A percentile compares a stretch with the other conserved stretches of the same genome.
Conservation (phyloP, 2,329 filamentous ascomycete species). For the Penicillium crustosum region DNA sequence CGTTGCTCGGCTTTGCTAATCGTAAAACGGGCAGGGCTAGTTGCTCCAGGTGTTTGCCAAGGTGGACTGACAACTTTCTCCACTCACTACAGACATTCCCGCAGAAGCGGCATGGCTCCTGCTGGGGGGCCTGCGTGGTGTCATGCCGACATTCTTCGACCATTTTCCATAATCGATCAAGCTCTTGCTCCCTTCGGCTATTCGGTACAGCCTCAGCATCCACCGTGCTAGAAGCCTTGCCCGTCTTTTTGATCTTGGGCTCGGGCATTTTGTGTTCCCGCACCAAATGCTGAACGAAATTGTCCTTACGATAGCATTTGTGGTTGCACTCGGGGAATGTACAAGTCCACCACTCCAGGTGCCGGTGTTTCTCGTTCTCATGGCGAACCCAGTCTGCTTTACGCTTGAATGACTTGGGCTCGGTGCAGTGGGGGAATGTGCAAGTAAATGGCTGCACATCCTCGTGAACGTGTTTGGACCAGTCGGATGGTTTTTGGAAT, state of each 20-base stretch:
- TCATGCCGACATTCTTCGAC: constrained; percentile 76
- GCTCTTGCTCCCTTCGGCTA: constrained; percentile 35
- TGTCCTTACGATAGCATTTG: constrained; percentile 82
- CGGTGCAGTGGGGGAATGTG: constrained; percentile 78
- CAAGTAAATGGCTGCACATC: constrained; percentile 92
- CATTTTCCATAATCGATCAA: constrained; percentile 71
- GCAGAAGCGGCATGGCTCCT: constrained; percentile 86
- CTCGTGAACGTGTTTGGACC: constrained; percentile 95
- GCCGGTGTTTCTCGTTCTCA: constrained; percentile 86
- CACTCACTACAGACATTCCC: constrained; percentile 76
- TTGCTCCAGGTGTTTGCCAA: constrained; percentile 92
- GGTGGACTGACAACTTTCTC: constrained; percentile 92
- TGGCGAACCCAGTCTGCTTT: constrained; percentile 96
- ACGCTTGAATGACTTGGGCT: constrained; percentile 88
- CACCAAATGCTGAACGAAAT: constrained; percentile 89
- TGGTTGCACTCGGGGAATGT: constrained; percentile 78
- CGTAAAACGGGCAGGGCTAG: constrained; percentile 77
- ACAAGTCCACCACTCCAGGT: constrained; percentile 89
- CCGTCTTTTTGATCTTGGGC: constrained; percentile 72
- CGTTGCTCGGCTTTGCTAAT: constrained; percentile 46
- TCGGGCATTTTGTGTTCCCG: constrained; percentile 86
- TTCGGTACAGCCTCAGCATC: constrained; percentile 23
- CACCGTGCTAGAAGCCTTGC: constrained; percentile 49
- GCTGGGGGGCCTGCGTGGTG: constrained; percentile 63
- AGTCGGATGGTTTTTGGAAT: constrained; percentile 88